These are phyloP conservation scores for Aspergillus persii DNA, from an alignment of 2,329 filamentous ascomycete species.

Conservation along the genomic window DNA sequence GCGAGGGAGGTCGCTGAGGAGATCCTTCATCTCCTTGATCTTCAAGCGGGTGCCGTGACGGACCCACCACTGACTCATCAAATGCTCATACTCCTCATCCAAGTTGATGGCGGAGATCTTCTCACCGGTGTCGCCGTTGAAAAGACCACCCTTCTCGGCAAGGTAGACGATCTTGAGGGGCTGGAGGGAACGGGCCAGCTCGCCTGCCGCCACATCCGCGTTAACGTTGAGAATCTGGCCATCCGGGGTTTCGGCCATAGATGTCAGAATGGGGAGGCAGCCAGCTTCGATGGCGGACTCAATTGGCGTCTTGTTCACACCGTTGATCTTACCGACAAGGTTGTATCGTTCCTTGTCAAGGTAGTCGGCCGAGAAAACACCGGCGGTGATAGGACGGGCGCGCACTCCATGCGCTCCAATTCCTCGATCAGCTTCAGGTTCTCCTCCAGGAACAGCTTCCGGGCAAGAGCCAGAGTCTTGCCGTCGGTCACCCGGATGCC, in stretches of 20 bases:
- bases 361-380: constrained; percentile 90
- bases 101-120: constrained; percentile 98
- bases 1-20: constrained; percentile 81
- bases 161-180: constrained; percentile 97
- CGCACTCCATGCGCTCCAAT: constrained; percentile 83
- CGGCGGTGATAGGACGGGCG: constrained; percentile 82
- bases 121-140: constrained; percentile 87
- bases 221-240: constrained; percentile 97
- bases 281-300: constrained; percentile 87
- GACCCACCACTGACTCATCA: constrained; percentile 95
- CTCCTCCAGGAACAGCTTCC: constrained; percentile 91
- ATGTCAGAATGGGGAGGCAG: constrained; percentile 89
- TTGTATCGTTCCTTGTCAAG: constrained; percentile 96
- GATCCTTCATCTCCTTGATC: constrained; percentile 95
- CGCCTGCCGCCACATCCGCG: constrained; percentile 91
- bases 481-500: constrained; percentile 94
- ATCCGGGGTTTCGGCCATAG: constrained; percentile 89
- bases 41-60: constrained; percentile 92
- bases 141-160: constrained; percentile 95
- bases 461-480: constrained; percentile 86
- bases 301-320: constrained; percentile 86
- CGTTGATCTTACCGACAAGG: constrained; percentile 90
- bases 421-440: constrained; percentile 90
- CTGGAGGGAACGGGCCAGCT: constrained; percentile 82
- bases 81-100: constrained; percentile 89